These are phyloP conservation scores for Yamadazyma buinensis DNA, from an alignment of 1,139 yeast genomes.

Conservation along the genomic window DNA sequence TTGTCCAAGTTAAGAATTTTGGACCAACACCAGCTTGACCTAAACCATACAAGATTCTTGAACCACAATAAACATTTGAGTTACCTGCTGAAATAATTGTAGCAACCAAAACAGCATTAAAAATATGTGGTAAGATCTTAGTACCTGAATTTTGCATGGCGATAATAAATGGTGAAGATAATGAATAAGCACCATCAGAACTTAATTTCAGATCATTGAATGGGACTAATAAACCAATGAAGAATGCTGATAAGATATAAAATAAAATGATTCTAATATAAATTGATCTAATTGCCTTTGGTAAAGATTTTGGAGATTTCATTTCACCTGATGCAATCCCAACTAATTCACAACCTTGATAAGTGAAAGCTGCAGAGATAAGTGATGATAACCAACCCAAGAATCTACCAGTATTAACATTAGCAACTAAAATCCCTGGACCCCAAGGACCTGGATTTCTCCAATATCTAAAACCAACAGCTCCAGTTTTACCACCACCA, in stretches of 20 bases:
- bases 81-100: conserved; percentile 79
- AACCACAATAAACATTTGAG: conserved; percentile 76
- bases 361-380: conserved; percentile 73
- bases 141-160: conserved; percentile 71
- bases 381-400: conserved; percentile 64
- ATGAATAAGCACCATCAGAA: conserved; percentile 26
- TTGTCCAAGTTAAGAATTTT: conserved; percentile 46
- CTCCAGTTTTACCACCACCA: conserved; percentile 68
- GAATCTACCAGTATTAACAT: conserved; percentile 52
- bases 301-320: conserved; percentile 77
- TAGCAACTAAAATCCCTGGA: conserved; percentile 47
- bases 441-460: conserved; percentile 90
- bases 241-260: conserved; percentile 74
- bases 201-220: conserved; percentile 54
- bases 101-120: conserved; percentile 68
- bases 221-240: conserved; percentile 82
- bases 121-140: conserved; percentile 60
- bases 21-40: conserved; percentile 65
- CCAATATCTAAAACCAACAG: conserved; percentile 88
- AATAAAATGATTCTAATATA: conserved; percentile 76
- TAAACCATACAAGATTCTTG: conserved; percentile 66
- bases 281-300: conserved; percentile 80
- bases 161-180: conserved; percentile 51
- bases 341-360: conserved; percentile 76
- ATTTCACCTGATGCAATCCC: conserved; percentile 92